Evolutionary conservation across 192 early-diverging fungal species (phyloP).

Genomic region (Backusella parvicylindrica): DNA sequence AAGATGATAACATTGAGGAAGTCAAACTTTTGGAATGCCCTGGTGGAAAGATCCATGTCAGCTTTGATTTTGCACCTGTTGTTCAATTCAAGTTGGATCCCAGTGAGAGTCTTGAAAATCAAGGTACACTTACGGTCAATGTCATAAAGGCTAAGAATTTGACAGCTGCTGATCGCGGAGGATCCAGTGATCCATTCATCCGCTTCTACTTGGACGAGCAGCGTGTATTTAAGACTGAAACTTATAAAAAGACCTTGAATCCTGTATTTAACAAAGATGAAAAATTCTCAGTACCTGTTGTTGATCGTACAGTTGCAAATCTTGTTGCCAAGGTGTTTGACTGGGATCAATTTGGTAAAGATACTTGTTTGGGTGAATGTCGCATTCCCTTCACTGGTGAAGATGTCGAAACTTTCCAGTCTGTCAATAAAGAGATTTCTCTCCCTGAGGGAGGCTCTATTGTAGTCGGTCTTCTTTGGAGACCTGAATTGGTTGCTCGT

Average conservation of each 20-base stretch:
- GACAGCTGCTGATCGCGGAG: slow-evolving; percentile 67
- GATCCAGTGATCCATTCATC: slow-evolving; percentile 71
- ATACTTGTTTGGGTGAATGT: slow-evolving; percentile 54
- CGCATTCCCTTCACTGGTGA: slow-evolving; percentile 46
- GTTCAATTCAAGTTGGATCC: slow-evolving; percentile 40
- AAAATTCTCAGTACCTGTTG: slow-evolving; percentile 55
- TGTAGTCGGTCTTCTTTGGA: slow-evolving; percentile 56
- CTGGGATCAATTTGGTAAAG: slow-evolving; percentile 72
- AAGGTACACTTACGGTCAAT: slow-evolving; percentile 63
- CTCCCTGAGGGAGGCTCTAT: slow-evolving; percentile 39
- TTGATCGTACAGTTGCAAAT: slow-evolving; percentile 46
- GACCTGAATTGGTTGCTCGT: slow-evolving; percentile 44
- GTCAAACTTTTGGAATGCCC: slow-evolving; percentile 11
- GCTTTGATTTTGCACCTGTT: slow-evolving; percentile 45
- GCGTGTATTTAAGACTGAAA: slow-evolving; percentile 65
- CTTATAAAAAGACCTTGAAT: slow-evolving; percentile 69
- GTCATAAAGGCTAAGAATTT: slow-evolving; percentile 55
- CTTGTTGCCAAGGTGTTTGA: slow-evolving; percentile 69
- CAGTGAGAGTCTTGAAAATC: slow-evolving; percentile 54
- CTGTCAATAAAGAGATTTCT: not conserved
- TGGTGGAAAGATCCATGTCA: slow-evolving; percentile 35
- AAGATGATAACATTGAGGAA: slow-evolving; percentile 4
- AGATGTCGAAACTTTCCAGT: slow-evolving; percentile 24
- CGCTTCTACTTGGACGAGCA: slow-evolving; percentile 62
- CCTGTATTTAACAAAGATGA: slow-evolving; percentile 65